Evolutionary conservation across 139 green algal species (phyloP), one percentile per base, ranked within the genome.

Genomic region (Tetradesmus obliquus): DNA sequence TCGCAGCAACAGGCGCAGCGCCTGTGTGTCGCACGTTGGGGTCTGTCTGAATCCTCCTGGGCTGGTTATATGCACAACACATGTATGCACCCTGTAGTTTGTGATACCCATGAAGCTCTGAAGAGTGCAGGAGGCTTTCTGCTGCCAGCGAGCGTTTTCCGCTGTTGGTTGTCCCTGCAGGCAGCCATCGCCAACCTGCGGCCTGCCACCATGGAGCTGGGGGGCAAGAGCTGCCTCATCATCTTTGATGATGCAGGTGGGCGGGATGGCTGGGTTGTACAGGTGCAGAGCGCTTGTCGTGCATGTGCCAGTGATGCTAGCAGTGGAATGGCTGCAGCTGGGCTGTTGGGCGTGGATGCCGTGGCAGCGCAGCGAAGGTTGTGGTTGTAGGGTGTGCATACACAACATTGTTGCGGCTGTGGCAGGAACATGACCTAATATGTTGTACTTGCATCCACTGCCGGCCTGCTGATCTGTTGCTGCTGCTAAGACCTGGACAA

Each of bases 171-270:
- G 60, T 71, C 60, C 60, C 60, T 71, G 66, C 79, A 87, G n/a
- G 95, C 96, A 0, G 97, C 97, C 0, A 96, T 96, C 1, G 55
- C 81, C 76, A 97, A 98, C 91, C 92, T 97, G 72, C 93, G 94
- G 12, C 96, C 96, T 8, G 94, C 95, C 17, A 96, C 92, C 58
- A 91, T 97, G 94, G 97, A 98, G 95, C 94, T 98, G 88, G 97
- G 97, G 1, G 97, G 97, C 45, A 99, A 99, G 95, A 95, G 90
- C 60, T 86, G 96, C 5, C 93, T 98, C 19, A 95, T 99, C 32
- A 95, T 99, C 60, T 99, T 99, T 95, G 97, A 98, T 24, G 97
- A 99, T 55, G 96, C 95, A 0, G 66, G 66, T 71, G 19, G 19
- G 32, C 32, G 32, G 32, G 32, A 45, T 45, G 8, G 32, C 2